phyloP scores from a whole-genome alignment of 306 rosid genomes.

The Coriaria nepalensis region DNA sequence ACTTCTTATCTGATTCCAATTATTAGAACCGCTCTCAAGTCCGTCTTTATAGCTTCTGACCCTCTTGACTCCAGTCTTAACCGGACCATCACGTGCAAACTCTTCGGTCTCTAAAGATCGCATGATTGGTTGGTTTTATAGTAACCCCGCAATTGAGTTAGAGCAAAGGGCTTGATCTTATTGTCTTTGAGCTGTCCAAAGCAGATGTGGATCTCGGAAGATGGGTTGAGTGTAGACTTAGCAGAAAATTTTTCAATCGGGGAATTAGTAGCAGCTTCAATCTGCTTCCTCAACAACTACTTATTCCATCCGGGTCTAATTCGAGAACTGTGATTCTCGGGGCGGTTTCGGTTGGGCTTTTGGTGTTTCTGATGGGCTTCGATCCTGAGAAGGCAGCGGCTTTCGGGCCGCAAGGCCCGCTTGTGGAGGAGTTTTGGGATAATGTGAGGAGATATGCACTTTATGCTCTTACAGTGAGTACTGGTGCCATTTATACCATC shows the following conservation, averaged over 20 bases:
- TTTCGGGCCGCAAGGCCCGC: slow-evolving; percentile 83
- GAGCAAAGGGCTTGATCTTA: slow-evolving; percentile 52
- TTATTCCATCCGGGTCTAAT: background rate
- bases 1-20: slow-evolving; percentile 18
- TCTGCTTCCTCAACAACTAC: background rate
- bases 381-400: slow-evolving; percentile 64
- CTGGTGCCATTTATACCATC: slow-evolving; percentile 65
- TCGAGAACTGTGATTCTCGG: slow-evolving; percentile 42
- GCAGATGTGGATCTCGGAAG: slow-evolving; percentile 47
- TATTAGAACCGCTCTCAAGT: slow-evolving; percentile 23
- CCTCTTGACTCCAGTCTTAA: slow-evolving; percentile 29
- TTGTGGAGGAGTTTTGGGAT: slow-evolving; percentile 94
- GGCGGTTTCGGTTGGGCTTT: slow-evolving; percentile 52
- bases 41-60: slow-evolving; percentile 22
- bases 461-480: slow-evolving; percentile 76
- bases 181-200: slow-evolving; percentile 48
- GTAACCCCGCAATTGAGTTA: slow-evolving; percentile 57
- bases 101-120: slow-evolving; percentile 32
- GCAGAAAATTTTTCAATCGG: slow-evolving; percentile 24
- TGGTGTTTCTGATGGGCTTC: slow-evolving; percentile 32
- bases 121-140: slow-evolving; percentile 47
- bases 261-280: background rate
- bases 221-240: slow-evolving; percentile 20
- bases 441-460: slow-evolving; percentile 74
- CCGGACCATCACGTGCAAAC: slow-evolving; percentile 26